Base-by-base conservation (phyloP, 2,329 filamentous ascomycete species). In the Nemania abortiva region DNA sequence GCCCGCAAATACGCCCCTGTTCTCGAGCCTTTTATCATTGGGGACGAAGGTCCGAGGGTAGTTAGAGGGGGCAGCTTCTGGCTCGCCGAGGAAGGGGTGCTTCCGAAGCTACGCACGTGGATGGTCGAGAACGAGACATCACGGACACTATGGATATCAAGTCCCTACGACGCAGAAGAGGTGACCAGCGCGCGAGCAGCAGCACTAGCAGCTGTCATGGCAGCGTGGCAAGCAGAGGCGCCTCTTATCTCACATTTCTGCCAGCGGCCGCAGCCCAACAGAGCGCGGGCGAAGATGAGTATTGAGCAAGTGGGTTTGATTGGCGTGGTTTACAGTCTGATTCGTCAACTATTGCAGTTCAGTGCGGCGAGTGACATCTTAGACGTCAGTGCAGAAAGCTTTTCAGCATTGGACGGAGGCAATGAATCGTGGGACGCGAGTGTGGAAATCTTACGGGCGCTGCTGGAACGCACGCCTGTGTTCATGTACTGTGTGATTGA, bases 181-280 rank as follows among this genome's bases (percentile, higher is more conserved):
- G 50, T 63, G 45, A 68, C 68, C 1, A 72, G 70, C 62, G 49
- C 64, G 42, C 54, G 49, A 31, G 70, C 69, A n/a, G 59, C 66
- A 7, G 65, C 66, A 6, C 58, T 72, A 2, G 68, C 67, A 11
- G 69, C 68, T 7, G 55, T 60, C 20, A 10, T 49, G 13, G 53
- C 65, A 5, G 65, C 60, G 31, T 68, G 55, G 37, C 47, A 68
- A 58, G 64, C 68, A n/a, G 61, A 72, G 65, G 50, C 69, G 10
- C 66, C 69, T 22, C 4, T 72, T 6, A 71, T 72, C 64, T 71
- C 70, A 6, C 69, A 71, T 37, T 68, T 72, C 37, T 71, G 69
- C 55, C 49, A 62, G 34, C 61, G 71, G 10, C 64, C 64, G 18
- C 64, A 20, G 55, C 54, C 24, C 11, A 6, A 37, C 52, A 24